These are phyloP conservation scores for Closterium sp. DNA, from an alignment of 139 green algal genomes.

Conservation along the genomic window DNA sequence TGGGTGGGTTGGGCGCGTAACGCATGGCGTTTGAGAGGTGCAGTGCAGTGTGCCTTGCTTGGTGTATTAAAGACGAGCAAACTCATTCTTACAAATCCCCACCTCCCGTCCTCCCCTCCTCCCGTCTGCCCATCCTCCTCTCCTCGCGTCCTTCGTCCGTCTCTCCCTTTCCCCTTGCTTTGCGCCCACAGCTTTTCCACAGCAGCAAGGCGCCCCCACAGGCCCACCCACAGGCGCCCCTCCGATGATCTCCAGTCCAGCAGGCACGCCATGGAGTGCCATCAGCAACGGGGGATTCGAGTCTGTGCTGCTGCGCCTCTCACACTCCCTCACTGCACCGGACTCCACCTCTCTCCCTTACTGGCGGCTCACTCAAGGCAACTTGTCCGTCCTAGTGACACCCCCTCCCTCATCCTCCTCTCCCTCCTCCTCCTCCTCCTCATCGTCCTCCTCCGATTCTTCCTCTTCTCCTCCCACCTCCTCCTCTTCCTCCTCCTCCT, in stretches of 20 bases:
- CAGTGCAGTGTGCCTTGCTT: no score
- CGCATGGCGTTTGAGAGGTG: no score
- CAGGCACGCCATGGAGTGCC: background rate
- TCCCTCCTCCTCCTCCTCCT: background rate
- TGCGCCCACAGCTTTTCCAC: background rate
- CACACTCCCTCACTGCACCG: background rate
- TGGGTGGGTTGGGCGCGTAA: no score
- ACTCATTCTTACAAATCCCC: no score
- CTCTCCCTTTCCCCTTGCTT: background rate
- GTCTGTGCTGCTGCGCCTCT: background rate
- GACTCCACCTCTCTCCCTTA: background rate
- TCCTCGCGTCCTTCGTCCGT: background rate
- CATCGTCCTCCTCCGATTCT: no score
- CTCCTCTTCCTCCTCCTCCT: background rate
- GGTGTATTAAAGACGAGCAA: no score
- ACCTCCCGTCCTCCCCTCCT: no score
- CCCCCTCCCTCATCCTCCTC: no score
- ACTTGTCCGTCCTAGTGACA: background rate
- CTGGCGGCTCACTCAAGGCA: background rate
- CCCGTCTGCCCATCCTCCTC: no score
- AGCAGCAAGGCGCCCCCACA: background rate
- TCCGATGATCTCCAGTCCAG: background rate
- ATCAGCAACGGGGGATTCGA: background rate
- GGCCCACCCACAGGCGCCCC: no score
- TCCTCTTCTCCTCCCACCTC: no score